Conservation (phyloP, 2,329 filamentous ascomycete genomes). For the Fusarium anguioides region DNA sequence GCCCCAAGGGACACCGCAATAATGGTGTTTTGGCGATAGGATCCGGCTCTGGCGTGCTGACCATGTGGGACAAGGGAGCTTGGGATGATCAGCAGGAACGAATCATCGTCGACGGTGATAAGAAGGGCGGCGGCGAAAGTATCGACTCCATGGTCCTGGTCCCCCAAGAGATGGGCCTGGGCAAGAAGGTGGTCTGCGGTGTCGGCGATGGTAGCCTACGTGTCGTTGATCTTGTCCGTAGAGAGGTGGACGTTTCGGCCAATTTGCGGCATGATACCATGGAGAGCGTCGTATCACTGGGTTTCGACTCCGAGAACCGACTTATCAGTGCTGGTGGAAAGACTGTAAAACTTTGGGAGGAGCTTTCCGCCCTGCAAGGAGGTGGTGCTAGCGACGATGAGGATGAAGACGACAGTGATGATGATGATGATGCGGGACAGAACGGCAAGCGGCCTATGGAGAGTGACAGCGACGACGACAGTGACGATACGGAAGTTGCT, state of each 20-base stretch:
- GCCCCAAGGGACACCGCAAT: slow-evolving; percentile 71
- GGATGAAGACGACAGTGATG: slow-evolving; percentile 57
- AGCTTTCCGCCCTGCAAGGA: slow-evolving; percentile 68
- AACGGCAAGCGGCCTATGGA: slow-evolving; percentile 61
- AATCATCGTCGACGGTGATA: slow-evolving; percentile 76
- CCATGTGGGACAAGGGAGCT: slow-evolving; percentile 91
- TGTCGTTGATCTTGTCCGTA: slow-evolving; percentile 79
- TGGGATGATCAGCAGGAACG: slow-evolving; percentile 97
- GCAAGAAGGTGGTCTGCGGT: slow-evolving; percentile 82
- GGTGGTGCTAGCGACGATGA: slow-evolving; percentile 49
- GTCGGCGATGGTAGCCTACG: slow-evolving; percentile 83
- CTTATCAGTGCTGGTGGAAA: slow-evolving; percentile 91
- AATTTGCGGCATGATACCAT: slow-evolving; percentile 81
- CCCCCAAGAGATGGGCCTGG: slow-evolving; percentile 75
- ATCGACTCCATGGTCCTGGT: slow-evolving; percentile 81
- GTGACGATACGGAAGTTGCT: slow-evolving; percentile 49
- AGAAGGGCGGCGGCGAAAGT: slow-evolving; percentile 73
- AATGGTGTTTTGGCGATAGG: slow-evolving; percentile 83
- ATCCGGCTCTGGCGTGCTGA: slow-evolving; percentile 81
- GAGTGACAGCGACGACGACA: slow-evolving; percentile 60
- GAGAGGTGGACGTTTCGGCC: slow-evolving; percentile 75
- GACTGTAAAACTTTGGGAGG: slow-evolving; percentile 93
- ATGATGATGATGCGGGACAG: slow-evolving; percentile 59
- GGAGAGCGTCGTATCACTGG: slow-evolving; percentile 84
- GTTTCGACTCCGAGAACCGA: slow-evolving; percentile 85